phyloP scores from a whole-genome alignment of 805 yeast genomes.

The Metschnikowia cerradonensis region DNA sequence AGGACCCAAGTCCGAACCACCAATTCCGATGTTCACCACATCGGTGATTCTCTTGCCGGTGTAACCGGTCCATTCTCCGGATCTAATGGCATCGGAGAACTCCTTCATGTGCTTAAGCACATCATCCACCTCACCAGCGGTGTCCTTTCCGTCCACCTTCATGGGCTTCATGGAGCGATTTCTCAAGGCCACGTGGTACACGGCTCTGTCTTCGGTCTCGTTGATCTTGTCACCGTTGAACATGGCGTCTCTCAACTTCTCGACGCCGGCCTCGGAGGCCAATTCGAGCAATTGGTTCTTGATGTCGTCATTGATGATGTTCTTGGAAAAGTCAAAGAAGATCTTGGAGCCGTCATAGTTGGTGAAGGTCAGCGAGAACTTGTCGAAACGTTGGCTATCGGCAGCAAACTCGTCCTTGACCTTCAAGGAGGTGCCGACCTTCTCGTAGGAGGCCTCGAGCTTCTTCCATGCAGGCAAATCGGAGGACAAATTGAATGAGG shows the following conservation, averaged over 20 bases:
- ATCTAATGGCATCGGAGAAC: conserved; percentile 83
- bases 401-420: conserved; percentile 73
- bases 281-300: conserved; percentile 61
- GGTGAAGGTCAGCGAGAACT: conserved; percentile 70
- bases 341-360: conserved; percentile 87
- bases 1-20: conserved; percentile 98
- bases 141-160: conserved; percentile 86
- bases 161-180: conserved; percentile 81
- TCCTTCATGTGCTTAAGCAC: conserved; percentile 96
- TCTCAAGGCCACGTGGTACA: conserved; percentile 93
- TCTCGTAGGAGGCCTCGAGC: conserved; percentile 66
- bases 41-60: conserved; percentile 92
- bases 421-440: conserved; percentile 64
- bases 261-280: conserved; percentile 89
- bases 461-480: conserved; percentile 84
- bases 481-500: conserved; percentile 52
- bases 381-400: conserved; percentile 72
- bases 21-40: conserved; percentile 96
- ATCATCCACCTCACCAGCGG: conserved; percentile 84
- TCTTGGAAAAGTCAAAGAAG: conserved; percentile 93
- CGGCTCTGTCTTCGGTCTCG: conserved; percentile 95
- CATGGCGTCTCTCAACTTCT: conserved; percentile 82
- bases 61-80: conserved; percentile 96
- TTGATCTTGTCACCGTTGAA: conserved; percentile 92
- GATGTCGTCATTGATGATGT: conserved; percentile 84